A percentile compares a stretch with the other conserved stretches of the same genome.
Evolutionary conservation across 495 filamentous ascomycete genomes (phyloP).

Genomic region (Paragyromitra xinjiangensis): DNA sequence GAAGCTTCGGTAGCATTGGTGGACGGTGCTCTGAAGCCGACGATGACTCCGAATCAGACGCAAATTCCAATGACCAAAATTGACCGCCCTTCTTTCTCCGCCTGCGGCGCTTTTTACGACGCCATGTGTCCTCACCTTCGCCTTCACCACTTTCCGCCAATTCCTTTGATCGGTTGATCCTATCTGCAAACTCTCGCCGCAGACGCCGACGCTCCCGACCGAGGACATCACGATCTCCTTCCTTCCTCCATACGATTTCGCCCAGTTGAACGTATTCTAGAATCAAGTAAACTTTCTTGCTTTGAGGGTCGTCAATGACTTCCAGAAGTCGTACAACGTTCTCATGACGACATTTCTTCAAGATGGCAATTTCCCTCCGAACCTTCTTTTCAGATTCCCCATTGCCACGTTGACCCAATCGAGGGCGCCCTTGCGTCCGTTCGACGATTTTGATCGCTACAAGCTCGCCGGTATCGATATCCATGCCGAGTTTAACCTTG

Average conservation of each 20-base stretch:
- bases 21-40: conserved; percentile 39
- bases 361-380: conserved; percentile 94
- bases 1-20: conserved; percentile 46
- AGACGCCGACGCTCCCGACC: conserved; percentile 78
- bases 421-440: conserved; percentile 88
- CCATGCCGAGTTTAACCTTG: conserved; percentile 92
- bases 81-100: conserved; percentile 42
- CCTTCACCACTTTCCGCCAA: conserved; percentile 29
- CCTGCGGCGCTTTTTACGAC: conserved; percentile 41
- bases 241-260: conserved; percentile 91
- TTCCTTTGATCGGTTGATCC: conserved; percentile 31
- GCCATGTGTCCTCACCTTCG: conserved; percentile 29
- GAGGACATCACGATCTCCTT: conserved; percentile 80
- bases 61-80: conserved; percentile 58
- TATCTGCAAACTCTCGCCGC: conserved; percentile 48
- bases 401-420: conserved; percentile 77
- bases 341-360: conserved; percentile 96
- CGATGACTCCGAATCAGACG: conserved; percentile 49
- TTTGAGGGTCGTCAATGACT: conserved; percentile 94
- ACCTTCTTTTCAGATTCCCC: conserved; percentile 71
- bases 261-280: conserved; percentile 92
- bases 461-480: conserved; percentile 76
- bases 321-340: conserved; percentile 95
- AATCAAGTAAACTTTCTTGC: conserved; percentile 97
- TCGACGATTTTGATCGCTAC: conserved; percentile 99